phyloP scores from a whole-genome alignment of 192 early-diverging fungal genomes.

The Mortierella alpina region DNA sequence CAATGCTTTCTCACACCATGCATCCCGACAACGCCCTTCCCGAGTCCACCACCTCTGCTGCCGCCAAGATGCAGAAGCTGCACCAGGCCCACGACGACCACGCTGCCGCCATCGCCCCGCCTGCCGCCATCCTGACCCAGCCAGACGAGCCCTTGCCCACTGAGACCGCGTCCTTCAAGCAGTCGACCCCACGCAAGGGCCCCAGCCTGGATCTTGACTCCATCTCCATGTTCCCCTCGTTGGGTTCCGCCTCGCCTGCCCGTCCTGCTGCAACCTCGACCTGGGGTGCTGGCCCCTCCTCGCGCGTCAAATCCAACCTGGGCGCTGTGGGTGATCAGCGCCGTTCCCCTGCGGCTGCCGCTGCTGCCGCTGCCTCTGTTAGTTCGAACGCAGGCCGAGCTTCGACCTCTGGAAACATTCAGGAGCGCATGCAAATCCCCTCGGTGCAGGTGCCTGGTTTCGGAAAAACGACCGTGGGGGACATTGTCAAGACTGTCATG shows the following conservation, averaged over 20 bases:
- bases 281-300: slow-evolving; percentile 59
- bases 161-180: slow-evolving; percentile 19
- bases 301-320: slow-evolving; percentile 53
- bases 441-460: slow-evolving; percentile 57
- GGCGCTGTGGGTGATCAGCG: slow-evolving; percentile 55
- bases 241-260: slow-evolving; percentile 64
- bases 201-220: slow-evolving; percentile 65
- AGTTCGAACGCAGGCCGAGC: slow-evolving; percentile 23
- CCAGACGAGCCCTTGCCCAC: slow-evolving; percentile 12
- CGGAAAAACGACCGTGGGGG: slow-evolving; percentile 62
- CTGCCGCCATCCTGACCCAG: slow-evolving; percentile 19
- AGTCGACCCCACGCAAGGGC: slow-evolving; percentile 35
- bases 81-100: slow-evolving; percentile 45
- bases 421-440: slow-evolving; percentile 69
- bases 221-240: slow-evolving; percentile 81
- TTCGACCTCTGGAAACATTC: slow-evolving; percentile 57
- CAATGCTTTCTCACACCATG: slow-evolving; percentile 39
- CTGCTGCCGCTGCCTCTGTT: slow-evolving; percentile 49
- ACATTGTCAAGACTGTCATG: slow-evolving; percentile 71
- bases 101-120: slow-evolving; percentile 32
- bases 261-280: slow-evolving; percentile 43
- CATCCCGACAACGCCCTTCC: slow-evolving; percentile 25
- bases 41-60: slow-evolving; percentile 22
- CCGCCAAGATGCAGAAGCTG: slow-evolving; percentile 41
- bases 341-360: slow-evolving; percentile 41